Evolutionary conservation across 2,329 filamentous ascomycete species (phyloP).

Genomic region (Ustulina deusta): DNA sequence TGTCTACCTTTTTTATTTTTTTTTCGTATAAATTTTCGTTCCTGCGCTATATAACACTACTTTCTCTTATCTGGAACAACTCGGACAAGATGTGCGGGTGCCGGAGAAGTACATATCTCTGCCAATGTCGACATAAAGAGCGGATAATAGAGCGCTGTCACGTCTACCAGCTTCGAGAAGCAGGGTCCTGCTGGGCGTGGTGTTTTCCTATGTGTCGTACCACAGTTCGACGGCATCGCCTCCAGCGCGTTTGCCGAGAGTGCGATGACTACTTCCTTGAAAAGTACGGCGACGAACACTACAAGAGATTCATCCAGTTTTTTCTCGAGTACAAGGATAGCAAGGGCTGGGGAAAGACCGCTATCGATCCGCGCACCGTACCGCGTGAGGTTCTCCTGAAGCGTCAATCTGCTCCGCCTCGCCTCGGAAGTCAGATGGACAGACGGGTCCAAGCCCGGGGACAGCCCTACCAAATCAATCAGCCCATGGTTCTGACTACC

Average conservation of each 20-base stretch:
- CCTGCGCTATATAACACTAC: neutral
- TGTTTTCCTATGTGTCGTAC: slow-evolving; percentile 39
- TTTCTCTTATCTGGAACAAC: neutral
- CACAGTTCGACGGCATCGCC: neutral
- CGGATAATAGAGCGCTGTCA: slow-evolving; percentile 38
- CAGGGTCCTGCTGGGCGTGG: slow-evolving; percentile 30
- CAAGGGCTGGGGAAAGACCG: slow-evolving; percentile 33
- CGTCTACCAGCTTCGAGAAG: slow-evolving; percentile 35
- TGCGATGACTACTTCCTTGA: slow-evolving; percentile 40
- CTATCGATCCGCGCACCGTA: slow-evolving; percentile 41
- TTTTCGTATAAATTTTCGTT: neutral
- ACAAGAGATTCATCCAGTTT: slow-evolving; percentile 34
- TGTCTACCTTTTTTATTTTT: neutral
- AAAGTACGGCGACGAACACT: slow-evolving; percentile 35
- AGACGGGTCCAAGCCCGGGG: neutral
- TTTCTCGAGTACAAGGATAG: slow-evolving; percentile 46
- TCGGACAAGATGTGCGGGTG: slow-evolving; percentile 43
- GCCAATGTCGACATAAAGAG: slow-evolving; percentile 46
- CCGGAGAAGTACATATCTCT: slow-evolving; percentile 37
- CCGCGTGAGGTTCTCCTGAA: slow-evolving; percentile 38
- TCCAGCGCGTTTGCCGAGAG: slow-evolving; percentile 37
- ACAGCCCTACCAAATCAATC: slow-evolving; percentile 10
- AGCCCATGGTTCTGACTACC: slow-evolving; percentile 10
- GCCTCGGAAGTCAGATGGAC: neutral
- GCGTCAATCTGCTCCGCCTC: slow-evolving; percentile 8